Evolutionary conservation across 2,329 filamentous ascomycete genomes (phyloP).

Genomic region (Colletotrichum karsti): DNA sequence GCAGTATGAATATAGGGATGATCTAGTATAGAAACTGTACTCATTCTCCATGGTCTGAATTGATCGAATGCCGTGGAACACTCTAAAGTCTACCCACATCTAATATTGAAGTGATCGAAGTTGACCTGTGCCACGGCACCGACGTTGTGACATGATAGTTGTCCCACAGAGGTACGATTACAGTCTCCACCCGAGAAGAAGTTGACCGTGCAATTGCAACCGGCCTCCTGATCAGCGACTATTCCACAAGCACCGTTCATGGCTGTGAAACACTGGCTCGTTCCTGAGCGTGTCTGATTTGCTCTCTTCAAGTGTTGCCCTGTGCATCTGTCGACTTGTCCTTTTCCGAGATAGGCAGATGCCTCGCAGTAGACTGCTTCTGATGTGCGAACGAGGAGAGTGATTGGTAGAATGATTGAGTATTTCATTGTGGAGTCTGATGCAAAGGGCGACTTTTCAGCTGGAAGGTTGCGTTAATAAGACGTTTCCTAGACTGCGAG

Average conservation of each 20-base stretch:
- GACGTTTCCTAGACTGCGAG: too few relatives aligned
- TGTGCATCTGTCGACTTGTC: conserved; percentile 6
- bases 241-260: conserved; percentile 13
- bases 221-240: not conserved
- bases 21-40: too few relatives aligned
- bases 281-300: not conserved
- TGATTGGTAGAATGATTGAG: not conserved
- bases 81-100: not conserved
- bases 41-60: too few relatives aligned
- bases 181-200: conserved; percentile 19
- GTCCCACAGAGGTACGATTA: conserved; percentile 6
- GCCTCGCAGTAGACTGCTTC: conserved; percentile 6
- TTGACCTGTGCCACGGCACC: conserved; percentile 14
- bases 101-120: conserved; percentile 24
- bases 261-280: conserved; percentile 14
- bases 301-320: conserved; percentile 5
- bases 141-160: not conserved
- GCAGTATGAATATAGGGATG: too few relatives aligned
- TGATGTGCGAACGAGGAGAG: not conserved
- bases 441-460: too few relatives aligned
- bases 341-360: conserved; percentile 11
- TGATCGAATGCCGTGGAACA: too few relatives aligned
- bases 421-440: not conserved
- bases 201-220: conserved; percentile 6
- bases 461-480: too few relatives aligned